These are phyloP conservation scores for Omphalotus olearius DNA, from an alignment of 1,284 basidiomycete species.

Conservation along the genomic window DNA sequence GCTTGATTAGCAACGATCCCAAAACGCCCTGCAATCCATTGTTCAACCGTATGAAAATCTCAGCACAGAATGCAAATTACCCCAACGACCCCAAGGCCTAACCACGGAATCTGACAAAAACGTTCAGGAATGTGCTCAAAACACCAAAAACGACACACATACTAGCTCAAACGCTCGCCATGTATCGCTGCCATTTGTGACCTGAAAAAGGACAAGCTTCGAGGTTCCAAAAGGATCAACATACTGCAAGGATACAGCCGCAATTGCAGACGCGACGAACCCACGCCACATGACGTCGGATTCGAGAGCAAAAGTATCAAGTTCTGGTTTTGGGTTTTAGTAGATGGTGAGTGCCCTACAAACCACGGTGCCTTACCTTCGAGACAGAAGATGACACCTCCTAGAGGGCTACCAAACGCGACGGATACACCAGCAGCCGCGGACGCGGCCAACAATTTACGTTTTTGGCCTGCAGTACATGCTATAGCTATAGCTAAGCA, in stretches of 20 bases:
- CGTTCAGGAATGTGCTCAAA: not conserved
- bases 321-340: constrained; percentile 34
- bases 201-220: constrained; percentile 72
- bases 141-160: constrained; percentile 14
- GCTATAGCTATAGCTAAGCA: not conserved
- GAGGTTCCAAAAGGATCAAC: constrained; percentile 71
- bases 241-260: constrained; percentile 67
- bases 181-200: constrained; percentile 52
- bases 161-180: constrained; percentile 74
- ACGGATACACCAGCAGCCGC: constrained; percentile 73
- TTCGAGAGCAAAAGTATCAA: constrained; percentile 67
- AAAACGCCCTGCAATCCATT: constrained; percentile 47
- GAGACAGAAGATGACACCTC: constrained; percentile 70
- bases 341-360: not conserved
- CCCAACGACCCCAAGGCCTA: constrained; percentile 55
- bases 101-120: constrained; percentile 55
- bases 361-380: constrained; percentile 38
- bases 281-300: constrained; percentile 73
- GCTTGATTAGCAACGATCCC: constrained; percentile 58
- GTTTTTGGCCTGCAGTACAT: constrained; percentile 50
- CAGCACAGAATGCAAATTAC: constrained; percentile 29
- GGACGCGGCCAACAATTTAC: constrained; percentile 62
- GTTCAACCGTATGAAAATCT: not conserved
- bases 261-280: constrained; percentile 70
- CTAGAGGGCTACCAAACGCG: constrained; percentile 71